Conservation (phyloP, 345 rosid genomes). For the Eucalyptus coolabah region DNA sequence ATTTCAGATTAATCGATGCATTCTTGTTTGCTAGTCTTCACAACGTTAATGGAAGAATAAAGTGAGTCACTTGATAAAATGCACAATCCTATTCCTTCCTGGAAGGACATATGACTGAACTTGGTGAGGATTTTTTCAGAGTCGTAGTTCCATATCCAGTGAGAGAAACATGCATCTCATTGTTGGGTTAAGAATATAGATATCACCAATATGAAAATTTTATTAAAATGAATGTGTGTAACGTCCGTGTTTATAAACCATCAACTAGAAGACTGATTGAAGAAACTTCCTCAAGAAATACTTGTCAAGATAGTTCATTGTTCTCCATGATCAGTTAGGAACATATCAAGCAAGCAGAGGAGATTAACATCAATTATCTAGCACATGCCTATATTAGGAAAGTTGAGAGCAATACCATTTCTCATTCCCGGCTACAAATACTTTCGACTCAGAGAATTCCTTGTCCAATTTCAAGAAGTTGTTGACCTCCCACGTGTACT, state of each 20-base stretch:
- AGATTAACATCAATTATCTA: background rate
- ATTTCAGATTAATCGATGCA: background rate
- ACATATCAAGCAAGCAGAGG: background rate
- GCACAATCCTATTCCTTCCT: background rate
- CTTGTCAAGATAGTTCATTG: background rate
- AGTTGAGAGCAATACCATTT: background rate
- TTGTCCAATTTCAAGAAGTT: background rate
- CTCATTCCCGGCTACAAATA: fast-evolving
- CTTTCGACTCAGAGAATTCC: background rate
- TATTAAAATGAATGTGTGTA: background rate
- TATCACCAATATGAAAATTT: background rate
- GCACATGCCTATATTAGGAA: background rate
- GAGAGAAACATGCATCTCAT: background rate
- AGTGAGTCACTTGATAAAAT: background rate
- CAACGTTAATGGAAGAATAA: background rate
- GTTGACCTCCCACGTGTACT: background rate
- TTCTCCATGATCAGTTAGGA: background rate
- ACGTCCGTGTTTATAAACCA: background rate
- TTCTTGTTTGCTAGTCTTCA: background rate
- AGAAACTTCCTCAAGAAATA: background rate
- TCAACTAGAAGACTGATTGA: background rate
- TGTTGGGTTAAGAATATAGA: background rate
- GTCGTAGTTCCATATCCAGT: background rate
- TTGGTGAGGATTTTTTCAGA: background rate
- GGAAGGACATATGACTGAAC: background rate